Evolutionary conservation across 2,329 filamentous ascomycete genomes (phyloP).

Genomic region (Elsinoe necatrix): DNA sequence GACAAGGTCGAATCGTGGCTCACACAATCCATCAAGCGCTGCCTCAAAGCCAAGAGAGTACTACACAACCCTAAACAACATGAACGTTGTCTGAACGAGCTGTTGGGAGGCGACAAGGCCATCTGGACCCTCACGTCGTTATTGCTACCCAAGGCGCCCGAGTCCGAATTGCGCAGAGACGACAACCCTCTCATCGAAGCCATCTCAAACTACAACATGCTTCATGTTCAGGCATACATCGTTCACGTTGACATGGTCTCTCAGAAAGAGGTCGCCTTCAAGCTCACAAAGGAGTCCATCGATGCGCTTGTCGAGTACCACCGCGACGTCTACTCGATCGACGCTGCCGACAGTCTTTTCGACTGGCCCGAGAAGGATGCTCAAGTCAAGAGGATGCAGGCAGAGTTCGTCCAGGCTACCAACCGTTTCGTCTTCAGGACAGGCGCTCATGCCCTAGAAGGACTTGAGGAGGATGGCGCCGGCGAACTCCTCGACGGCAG

Average conservation of each 20-base stretch:
- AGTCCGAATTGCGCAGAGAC: slow-evolving; percentile 74
- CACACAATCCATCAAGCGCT: slow-evolving; percentile 90
- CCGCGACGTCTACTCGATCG: slow-evolving; percentile 87
- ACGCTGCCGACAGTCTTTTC: slow-evolving; percentile 81
- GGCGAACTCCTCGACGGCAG: slow-evolving; percentile 87
- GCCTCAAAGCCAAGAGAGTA: slow-evolving; percentile 92
- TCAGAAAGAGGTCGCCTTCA: slow-evolving; percentile 95
- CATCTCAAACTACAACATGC: slow-evolving; percentile 83
- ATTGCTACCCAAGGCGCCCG: slow-evolving; percentile 84
- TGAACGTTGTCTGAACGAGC: slow-evolving; percentile 90
- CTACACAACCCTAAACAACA: slow-evolving; percentile 96
- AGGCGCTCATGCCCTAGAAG: slow-evolving; percentile 79
- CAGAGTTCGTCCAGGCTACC: slow-evolving; percentile 90
- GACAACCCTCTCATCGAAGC: slow-evolving; percentile 72
- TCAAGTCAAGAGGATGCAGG: slow-evolving; percentile 93
- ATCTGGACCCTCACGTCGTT: slow-evolving; percentile 92
- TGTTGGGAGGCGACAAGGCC: slow-evolving; percentile 76
- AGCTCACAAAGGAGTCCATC: slow-evolving; percentile 91
- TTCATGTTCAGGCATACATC: slow-evolving; percentile 94
- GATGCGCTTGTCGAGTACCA: slow-evolving; percentile 90
- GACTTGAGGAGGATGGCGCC: slow-evolving; percentile 89
- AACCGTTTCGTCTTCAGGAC: slow-evolving; percentile 97
- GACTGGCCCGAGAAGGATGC: slow-evolving; percentile 95
- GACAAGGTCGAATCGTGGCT: slow-evolving; percentile 94
- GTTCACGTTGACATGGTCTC: slow-evolving; percentile 99